Evolutionary conservation across 176 grass and related monocot species (phyloP).

Genomic region (Carex parvula): DNA sequence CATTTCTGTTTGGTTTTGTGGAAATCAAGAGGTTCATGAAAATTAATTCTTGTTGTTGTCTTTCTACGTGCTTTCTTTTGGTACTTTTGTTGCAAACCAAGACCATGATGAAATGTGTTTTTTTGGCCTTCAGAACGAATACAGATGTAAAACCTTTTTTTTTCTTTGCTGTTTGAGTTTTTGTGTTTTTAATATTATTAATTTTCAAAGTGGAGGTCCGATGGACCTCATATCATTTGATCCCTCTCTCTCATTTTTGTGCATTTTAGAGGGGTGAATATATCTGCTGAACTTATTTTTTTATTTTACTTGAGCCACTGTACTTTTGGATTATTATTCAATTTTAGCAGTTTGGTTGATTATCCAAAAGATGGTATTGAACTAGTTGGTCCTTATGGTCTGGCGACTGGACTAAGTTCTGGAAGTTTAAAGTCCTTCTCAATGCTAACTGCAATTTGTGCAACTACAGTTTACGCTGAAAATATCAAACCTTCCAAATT

Average conservation of each 20-base stretch:
- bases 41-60: background rate
- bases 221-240: background rate
- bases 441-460: background rate
- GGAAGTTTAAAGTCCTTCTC: background rate
- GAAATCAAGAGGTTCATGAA: slow-evolving; percentile 1
- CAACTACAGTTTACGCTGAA: background rate
- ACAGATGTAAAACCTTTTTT: background rate
- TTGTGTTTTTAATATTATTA: background rate
- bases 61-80: background rate
- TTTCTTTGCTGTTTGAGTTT: background rate
- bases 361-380: background rate
- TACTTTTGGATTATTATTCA: background rate
- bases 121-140: background rate
- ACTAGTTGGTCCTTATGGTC: too few species aligned
- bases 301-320: background rate
- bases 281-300: background rate
- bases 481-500: background rate
- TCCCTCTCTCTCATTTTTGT: too few species aligned
- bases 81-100: background rate
- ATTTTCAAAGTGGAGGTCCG: background rate
- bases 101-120: background rate
- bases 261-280: background rate
- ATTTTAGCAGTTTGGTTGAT: background rate
- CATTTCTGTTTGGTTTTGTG: background rate
- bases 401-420: too few species aligned